A percentile compares a stretch with the other conserved stretches of the same genome.
Conservation (phyloP, 768 basidiomycete genomes). For the Mycena epipterygia region DNA sequence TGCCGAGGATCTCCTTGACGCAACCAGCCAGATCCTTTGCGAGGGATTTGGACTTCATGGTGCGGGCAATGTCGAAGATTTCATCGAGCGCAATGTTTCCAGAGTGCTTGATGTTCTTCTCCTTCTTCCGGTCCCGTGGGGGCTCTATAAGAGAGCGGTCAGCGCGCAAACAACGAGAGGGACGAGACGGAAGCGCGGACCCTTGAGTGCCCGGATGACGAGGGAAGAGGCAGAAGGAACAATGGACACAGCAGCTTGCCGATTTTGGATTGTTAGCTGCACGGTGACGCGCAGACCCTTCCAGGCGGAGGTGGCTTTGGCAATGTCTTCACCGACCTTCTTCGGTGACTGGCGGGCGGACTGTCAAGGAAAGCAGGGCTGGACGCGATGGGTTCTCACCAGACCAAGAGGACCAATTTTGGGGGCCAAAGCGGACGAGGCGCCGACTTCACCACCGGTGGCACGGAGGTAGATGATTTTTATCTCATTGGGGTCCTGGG, state of each 20-base stretch:
- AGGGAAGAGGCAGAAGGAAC: slow-evolving; percentile 98
- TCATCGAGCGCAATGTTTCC: slow-evolving; percentile 96
- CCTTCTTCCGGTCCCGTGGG: slow-evolving; percentile 99
- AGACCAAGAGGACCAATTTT: slow-evolving; percentile 99
- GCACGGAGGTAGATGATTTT: slow-evolving; percentile 99
- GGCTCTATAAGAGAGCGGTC: slow-evolving; percentile 73
- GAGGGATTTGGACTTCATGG: slow-evolving; percentile 94
- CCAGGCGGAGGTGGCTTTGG: slow-evolving; percentile 98
- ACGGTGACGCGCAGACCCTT: slow-evolving; percentile 99
- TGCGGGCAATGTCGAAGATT: slow-evolving; percentile 95
- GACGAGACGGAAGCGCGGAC: slow-evolving; percentile 57
- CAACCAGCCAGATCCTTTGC: slow-evolving; percentile 92
- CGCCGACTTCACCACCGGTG: slow-evolving; percentile 99
- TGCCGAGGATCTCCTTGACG: slow-evolving; percentile 98
- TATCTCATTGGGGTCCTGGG: slow-evolving; percentile 95
- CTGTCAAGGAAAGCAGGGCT: slow-evolving; percentile 23
- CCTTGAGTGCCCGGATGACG: slow-evolving; percentile 98
- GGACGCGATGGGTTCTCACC: slow-evolving; percentile 64
- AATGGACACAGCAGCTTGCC: slow-evolving; percentile 96
- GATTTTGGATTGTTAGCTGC: slow-evolving; percentile 99
- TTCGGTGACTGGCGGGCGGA: slow-evolving; percentile 86
- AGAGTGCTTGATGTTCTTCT: slow-evolving; percentile 99
- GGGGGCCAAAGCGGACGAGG: slow-evolving; percentile 97
- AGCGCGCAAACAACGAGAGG: slow-evolving; percentile 6
- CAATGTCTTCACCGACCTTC: slow-evolving; percentile 99